Base-by-base conservation (phyloP, 2,329 filamentous ascomycete genomes). In the Bipolaris oryzae region DNA sequence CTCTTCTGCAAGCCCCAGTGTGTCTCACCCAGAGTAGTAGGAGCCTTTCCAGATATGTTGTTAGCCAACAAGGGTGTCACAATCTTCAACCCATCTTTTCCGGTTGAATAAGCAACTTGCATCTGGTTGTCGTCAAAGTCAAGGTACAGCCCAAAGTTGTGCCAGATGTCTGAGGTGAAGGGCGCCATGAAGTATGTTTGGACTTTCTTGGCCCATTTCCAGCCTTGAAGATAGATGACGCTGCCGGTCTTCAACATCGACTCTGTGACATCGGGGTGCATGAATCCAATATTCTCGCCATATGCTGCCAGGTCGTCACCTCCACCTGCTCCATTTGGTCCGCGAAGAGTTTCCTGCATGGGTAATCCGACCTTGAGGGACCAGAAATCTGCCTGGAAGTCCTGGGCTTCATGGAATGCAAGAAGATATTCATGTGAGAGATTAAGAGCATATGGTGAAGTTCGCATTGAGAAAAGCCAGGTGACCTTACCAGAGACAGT, bases 361-460 rank as follows among this genome's bases (percentile, higher is more conserved):
- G 41, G 41, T 4, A 25, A 13, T 23, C 41, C 41, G 13, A 28
- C 41, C 15, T 43, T 43, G 15, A 43, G 41, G n/a, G 41, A 28
- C 41, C 41, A 43, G 9, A 43, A 43, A 43, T 43, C 41, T 16
- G 41, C 41, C 41, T 43, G 41, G 15, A 28, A 43, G 23, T 43
- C 41, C 7, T 43, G 41, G 13, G 41, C 41, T 16, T 43, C 41
- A 2, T 43, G 41, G 7, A 43, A 43, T n/a, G 41, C 41, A 2
- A 43, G 41, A 43, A 43, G 21, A 13, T 43, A 43, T 11, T 43
- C 41, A 7, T 28, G 41, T 16, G 41, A 43, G 41, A 43, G 41
- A 28, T 43, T 43, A 1, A 43, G 41, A 25, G 41, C 23, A 23
- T 15, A 43, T 43, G 23, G 41, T n/a, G 41, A 43, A 16, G 41